Evolutionary conservation across 2,329 filamentous ascomycete genomes (phyloP).

Genomic region (Hypoxylon sp.): DNA sequence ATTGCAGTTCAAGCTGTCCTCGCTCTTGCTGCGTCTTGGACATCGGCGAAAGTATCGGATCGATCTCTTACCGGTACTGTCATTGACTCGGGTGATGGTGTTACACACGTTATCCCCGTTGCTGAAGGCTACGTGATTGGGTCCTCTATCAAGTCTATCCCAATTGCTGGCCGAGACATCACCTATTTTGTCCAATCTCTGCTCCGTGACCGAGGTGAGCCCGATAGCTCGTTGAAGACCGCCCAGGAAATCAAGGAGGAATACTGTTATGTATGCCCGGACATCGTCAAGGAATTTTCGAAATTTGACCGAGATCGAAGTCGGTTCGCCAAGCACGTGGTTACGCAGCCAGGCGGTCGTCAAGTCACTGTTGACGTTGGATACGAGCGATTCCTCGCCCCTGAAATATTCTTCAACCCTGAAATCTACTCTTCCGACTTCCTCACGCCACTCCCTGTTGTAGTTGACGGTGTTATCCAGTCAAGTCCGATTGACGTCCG

Average conservation of each 20-base stretch:
- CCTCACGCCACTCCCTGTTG: conserved; percentile 91
- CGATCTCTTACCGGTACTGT: conserved; percentile 96
- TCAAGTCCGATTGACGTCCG: conserved; percentile 98
- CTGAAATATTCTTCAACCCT: conserved; percentile 99
- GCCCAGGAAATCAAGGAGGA: conserved; percentile 99
- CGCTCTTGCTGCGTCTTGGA: conserved; percentile 97
- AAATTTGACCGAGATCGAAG: conserved; percentile 94
- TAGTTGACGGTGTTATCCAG: conserved; percentile 97
- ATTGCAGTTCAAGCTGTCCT: conserved; percentile 98
- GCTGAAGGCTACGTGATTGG: conserved; percentile 99
- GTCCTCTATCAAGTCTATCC: conserved; percentile 98
- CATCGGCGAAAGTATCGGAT: conserved; percentile 96
- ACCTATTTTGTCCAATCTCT: conserved; percentile 99
- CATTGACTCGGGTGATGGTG: conserved; percentile 98
- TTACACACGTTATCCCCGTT: conserved; percentile 98
- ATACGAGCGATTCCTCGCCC: conserved; percentile 97
- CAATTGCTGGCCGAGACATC: conserved; percentile 97
- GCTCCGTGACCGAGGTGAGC: conserved; percentile 94
- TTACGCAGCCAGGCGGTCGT: conserved; percentile 87
- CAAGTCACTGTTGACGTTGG: conserved; percentile 91
- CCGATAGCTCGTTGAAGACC: conserved; percentile 96
- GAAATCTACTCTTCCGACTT: conserved; percentile 99
- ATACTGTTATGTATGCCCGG: conserved; percentile 97
- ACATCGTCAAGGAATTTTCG: conserved; percentile 98
- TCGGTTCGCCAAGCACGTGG: conserved; percentile 90